Conservation (phyloP, 305 asterid species). For the Rubia balearica region DNA sequence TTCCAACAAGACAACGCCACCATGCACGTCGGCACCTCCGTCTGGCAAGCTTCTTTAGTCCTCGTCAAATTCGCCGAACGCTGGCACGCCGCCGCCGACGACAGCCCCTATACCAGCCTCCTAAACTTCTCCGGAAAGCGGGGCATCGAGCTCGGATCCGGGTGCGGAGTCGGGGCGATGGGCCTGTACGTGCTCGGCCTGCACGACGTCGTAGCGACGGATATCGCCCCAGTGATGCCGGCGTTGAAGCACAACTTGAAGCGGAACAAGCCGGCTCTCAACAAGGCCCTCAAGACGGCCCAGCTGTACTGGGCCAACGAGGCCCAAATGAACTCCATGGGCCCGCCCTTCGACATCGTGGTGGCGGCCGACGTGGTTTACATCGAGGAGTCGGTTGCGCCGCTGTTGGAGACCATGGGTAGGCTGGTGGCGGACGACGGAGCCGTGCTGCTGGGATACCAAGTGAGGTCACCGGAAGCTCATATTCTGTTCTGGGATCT, state of each 20-base stretch:
- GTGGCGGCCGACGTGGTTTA: slow-evolving; percentile 85
- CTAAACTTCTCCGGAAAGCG: slow-evolving; percentile 60
- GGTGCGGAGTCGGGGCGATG: slow-evolving; percentile 90
- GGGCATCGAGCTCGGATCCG: slow-evolving; percentile 77
- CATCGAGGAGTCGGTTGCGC: slow-evolving; percentile 71
- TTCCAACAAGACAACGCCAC: slow-evolving; percentile 91
- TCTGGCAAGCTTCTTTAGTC: slow-evolving; percentile 89
- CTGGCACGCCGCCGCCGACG: slow-evolving; percentile 51
- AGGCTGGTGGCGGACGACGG: slow-evolving; percentile 65
- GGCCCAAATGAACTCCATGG: slow-evolving; percentile 47
- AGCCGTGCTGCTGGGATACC: slow-evolving; percentile 75
- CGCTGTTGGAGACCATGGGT: slow-evolving; percentile 59
- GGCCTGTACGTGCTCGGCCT: slow-evolving; percentile 76
- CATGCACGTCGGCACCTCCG: slow-evolving; percentile 97
- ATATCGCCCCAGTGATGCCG: slow-evolving; percentile 92
- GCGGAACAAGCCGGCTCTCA: slow-evolving; percentile 58
- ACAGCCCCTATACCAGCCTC: slow-evolving; percentile 66
- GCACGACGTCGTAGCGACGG: slow-evolving; percentile 63
- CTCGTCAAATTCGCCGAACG: slow-evolving; percentile 92
- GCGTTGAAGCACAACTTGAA: slow-evolving; percentile 80
- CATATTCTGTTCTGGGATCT: slow-evolving; percentile 66
- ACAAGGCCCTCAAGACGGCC: slow-evolving; percentile 50
- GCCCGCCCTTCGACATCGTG: slow-evolving; percentile 74
- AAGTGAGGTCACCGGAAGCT: slow-evolving; percentile 81
- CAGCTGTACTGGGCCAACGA: slow-evolving; percentile 66